Conservation (phyloP, 768 basidiomycete species). For the Tremella fuciformis region DNA sequence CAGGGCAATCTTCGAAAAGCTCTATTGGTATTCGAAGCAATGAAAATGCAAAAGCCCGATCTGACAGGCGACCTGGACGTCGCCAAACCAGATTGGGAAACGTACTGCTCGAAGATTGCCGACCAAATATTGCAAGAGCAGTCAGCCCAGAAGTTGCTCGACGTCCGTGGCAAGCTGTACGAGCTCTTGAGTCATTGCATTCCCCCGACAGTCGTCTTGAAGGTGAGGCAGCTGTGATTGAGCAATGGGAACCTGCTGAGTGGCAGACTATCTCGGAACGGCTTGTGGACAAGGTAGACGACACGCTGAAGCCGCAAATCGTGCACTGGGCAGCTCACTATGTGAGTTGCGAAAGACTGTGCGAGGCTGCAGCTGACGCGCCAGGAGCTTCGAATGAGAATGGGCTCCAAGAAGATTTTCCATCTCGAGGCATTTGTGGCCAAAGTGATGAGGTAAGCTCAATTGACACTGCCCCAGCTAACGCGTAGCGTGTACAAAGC, state of each 20-base stretch:
- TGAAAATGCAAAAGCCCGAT: conserved; percentile 96
- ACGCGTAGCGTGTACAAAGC: conserved; percentile 5
- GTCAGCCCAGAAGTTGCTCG: conserved; percentile 81
- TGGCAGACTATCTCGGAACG: conserved; percentile 82
- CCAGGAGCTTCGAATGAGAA: conserved; percentile 93
- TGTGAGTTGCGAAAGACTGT: conserved; percentile 56
- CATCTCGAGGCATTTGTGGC: conserved; percentile 97
- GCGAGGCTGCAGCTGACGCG: conserved; percentile 8
- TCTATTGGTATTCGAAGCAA: conserved; percentile 85
- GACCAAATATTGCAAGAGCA: conserved; percentile 88
- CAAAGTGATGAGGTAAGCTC: conserved; percentile 75
- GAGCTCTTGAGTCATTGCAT: conserved; percentile 96
- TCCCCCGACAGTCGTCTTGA: conserved; percentile 83
- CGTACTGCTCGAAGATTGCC: conserved; percentile 87
- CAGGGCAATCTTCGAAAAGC: conserved; percentile 92
- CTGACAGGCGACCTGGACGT: conserved; percentile 73
- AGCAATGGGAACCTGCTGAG: no score
- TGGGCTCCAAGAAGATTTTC: conserved; percentile 88
- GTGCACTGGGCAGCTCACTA: conserved; percentile 99
- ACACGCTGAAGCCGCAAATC: conserved; percentile 82
- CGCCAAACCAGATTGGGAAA: conserved; percentile 99
- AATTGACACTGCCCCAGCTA: not conserved
- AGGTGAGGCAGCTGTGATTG: conserved; percentile 61
- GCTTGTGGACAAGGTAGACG: conserved; percentile 82
- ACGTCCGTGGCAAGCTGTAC: conserved; percentile 88